Base-by-base conservation (phyloP, 1,139 yeast genomes). In the Pichia sp. region DNA sequence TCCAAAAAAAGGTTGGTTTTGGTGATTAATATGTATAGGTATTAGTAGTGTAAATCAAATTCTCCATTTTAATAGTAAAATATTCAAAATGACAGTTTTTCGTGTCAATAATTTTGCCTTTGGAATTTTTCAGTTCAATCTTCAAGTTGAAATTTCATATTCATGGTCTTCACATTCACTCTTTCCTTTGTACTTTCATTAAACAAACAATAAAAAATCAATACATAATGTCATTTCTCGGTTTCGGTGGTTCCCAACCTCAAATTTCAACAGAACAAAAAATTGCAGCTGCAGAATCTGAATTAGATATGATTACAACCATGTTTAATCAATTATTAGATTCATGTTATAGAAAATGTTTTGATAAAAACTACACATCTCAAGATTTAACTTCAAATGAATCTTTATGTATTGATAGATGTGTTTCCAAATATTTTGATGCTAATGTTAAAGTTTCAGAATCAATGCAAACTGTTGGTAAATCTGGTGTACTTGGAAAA, bases 391-490 rank as follows among this genome's bases (percentile, higher is more conserved):
- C 77, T 70, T 88, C 87, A 73, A 82, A 77, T 62, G 98, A 92
- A 71, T 80, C 92, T 42, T 75, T 87, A 50, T 92, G 99, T 69
- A 77, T 94, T 59, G 99, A 92, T 72, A 83, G 98, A 75, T 92
- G 99, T 73, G 98, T 92, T 54, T 80, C 95, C 61, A 92, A 92
- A 70, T 92, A 92, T 71, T 94, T 94, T 61, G 97, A 89, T 62
- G 89, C 96, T 58, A 92, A 92, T 68, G 94, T 88, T 57, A 86
- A 89, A 72, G 96, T 94, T 56, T 97, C 97, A 58, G 97, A 90
- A 66, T 60, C 63, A 40, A 65, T 65, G 69, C 69, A 65, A 57
- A 40, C 58, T n/a, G 57, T 65, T 36, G 69, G 69, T 45, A 60
- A 59, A 48, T 57, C 59, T 43, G 69, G 68, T 40, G 53, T 58